Conservation (phyloP, 2,329 filamentous ascomycete species). For the Aspergillus sp. region DNA sequence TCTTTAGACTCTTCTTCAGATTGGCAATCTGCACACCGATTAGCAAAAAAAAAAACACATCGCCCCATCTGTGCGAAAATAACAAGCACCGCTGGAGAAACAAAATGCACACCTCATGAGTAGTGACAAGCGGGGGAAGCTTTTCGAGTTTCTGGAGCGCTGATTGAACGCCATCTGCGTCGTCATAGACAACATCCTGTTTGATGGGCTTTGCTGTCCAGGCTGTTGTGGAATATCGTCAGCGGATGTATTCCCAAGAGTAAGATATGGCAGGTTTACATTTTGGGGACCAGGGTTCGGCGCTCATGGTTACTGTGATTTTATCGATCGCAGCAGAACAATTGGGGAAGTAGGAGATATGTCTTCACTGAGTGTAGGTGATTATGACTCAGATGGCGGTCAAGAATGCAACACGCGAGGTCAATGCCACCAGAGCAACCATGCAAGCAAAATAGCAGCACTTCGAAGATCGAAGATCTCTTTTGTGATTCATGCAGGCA, state of each 20-base stretch:
- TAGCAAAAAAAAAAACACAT: background rate
- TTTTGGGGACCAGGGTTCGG: slow-evolving; percentile 1
- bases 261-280: background rate
- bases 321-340: background rate
- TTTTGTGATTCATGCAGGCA: background rate
- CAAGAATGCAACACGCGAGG: background rate
- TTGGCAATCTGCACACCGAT: slow-evolving; percentile 59
- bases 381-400: background rate
- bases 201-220: slow-evolving; percentile 27
- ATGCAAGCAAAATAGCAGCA: background rate
- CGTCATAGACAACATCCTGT: slow-evolving; percentile 41
- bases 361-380: background rate
- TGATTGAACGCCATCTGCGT: slow-evolving; percentile 38
- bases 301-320: background rate
- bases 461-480: background rate
- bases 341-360: background rate
- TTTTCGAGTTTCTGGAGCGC: slow-evolving; percentile 44
- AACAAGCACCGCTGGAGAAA: background rate
- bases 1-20: slow-evolving; percentile 73
- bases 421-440: background rate
- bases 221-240: slow-evolving; percentile 10
- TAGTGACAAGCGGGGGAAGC: slow-evolving; percentile 49
- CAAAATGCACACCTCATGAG: slow-evolving; percentile 38
- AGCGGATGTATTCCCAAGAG: background rate
- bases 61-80: background rate